Conservation (phyloP, 352 stramenopile species). For the Thraustotheca clavata region DNA sequence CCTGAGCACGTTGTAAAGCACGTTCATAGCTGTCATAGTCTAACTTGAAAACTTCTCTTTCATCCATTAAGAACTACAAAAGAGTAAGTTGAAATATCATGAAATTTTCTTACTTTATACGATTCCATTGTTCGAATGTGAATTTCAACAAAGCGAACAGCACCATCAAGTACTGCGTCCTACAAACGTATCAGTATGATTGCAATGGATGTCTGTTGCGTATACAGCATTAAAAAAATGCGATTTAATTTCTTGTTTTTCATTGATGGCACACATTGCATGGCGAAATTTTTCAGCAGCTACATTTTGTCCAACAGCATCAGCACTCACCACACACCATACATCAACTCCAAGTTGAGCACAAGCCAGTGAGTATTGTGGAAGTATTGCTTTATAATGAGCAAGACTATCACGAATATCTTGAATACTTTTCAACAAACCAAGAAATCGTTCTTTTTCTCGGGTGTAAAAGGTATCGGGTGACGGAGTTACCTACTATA, state of each 20-base stretch:
- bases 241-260: slow-evolving; percentile 68
- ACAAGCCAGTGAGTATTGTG: slow-evolving; percentile 51
- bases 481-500: not conserved
- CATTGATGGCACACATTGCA: slow-evolving; percentile 70
- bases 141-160: slow-evolving; percentile 59
- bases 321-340: slow-evolving; percentile 64
- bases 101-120: slow-evolving; percentile 22
- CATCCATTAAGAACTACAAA: slow-evolving; percentile 44
- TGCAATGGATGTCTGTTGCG: not conserved
- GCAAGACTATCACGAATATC: slow-evolving; percentile 64
- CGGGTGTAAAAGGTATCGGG: slow-evolving; percentile 58
- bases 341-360: slow-evolving; percentile 56
- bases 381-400: slow-evolving; percentile 51
- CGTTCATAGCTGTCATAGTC: slow-evolving; percentile 63
- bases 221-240: slow-evolving; percentile 64
- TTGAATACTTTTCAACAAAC: slow-evolving; percentile 54
- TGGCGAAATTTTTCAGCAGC: slow-evolving; percentile 60
- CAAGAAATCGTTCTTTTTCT: slow-evolving; percentile 59
- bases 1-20: slow-evolving; percentile 26
- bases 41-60: slow-evolving; percentile 56
- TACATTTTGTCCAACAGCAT: slow-evolving; percentile 48
- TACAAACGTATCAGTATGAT: slow-evolving; percentile 15
- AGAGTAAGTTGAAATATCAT: not conserved
- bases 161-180: slow-evolving; percentile 52
- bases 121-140: slow-evolving; percentile 74